A percentile compares a stretch with the other conserved stretches of the same genome.
These are phyloP conservation scores for Penicillium goetzii DNA, from an alignment of 495 filamentous ascomycete genomes.

Conservation along the genomic window DNA sequence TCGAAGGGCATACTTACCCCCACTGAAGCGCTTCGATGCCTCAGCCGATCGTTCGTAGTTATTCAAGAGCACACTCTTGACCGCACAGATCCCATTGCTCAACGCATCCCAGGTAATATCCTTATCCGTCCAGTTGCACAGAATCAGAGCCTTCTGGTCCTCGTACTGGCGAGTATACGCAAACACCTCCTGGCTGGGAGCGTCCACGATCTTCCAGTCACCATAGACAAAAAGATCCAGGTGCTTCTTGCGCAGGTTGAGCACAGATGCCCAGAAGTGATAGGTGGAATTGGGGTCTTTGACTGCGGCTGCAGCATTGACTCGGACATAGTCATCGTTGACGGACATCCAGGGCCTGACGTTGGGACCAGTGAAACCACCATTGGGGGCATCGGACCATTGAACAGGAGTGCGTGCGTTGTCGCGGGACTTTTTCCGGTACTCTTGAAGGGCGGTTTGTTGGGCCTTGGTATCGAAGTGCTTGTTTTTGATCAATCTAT, in stretches of 20 bases:
- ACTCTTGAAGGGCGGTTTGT: slow-evolving; percentile 40
- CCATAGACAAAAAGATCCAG: slow-evolving; percentile 66
- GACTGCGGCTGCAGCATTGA: slow-evolving; percentile 57
- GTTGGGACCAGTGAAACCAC: slow-evolving; percentile 53
- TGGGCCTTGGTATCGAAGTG: slow-evolving; percentile 41
- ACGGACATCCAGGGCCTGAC: slow-evolving; percentile 67
- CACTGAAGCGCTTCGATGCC: slow-evolving; percentile 31
- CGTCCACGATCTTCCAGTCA: slow-evolving; percentile 54
- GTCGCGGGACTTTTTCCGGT: slow-evolving; percentile 58
- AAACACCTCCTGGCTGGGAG: slow-evolving; percentile 49
- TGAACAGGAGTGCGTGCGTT: slow-evolving; percentile 60
- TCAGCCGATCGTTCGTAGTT: slow-evolving; percentile 41
- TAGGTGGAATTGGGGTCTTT: slow-evolving; percentile 51
- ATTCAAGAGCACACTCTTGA: slow-evolving; percentile 47
- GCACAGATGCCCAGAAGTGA: slow-evolving; percentile 55
- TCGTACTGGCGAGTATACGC: slow-evolving; percentile 50
- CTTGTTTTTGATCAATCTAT: slow-evolving; percentile 42
- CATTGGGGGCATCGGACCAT: slow-evolving; percentile 54
- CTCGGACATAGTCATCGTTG: slow-evolving; percentile 52
- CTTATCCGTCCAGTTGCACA: slow-evolving; percentile 55
- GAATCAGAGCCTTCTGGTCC: slow-evolving; percentile 49
- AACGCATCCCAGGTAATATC: slow-evolving; percentile 46
- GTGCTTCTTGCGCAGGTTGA: slow-evolving; percentile 58
- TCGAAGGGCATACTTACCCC: slow-evolving; percentile 39
- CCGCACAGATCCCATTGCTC: slow-evolving; percentile 34